phyloP scores from a whole-genome alignment of 139 green algal species.

The Chlamydomonas asymmetrica region DNA sequence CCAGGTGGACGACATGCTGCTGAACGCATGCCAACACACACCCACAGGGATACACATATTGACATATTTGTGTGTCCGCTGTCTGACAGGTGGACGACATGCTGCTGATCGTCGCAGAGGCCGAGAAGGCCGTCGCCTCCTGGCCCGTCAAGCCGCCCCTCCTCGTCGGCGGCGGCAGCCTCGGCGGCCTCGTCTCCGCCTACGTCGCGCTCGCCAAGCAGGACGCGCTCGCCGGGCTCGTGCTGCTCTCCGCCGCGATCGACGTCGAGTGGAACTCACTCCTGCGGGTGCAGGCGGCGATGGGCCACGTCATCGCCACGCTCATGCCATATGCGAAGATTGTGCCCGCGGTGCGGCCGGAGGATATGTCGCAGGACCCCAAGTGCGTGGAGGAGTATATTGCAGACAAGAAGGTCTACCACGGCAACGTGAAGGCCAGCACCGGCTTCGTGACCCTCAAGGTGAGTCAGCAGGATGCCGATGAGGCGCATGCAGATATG shows the following conservation, averaged over 20 bases:
- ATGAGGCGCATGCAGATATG: not conserved
- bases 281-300: constrained; percentile 58
- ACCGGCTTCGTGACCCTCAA: constrained; percentile 15
- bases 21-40: not conserved
- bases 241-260: constrained; percentile 67
- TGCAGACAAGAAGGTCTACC: constrained; percentile 30
- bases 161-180: constrained; percentile 64
- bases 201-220: constrained; percentile 47
- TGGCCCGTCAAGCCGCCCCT: not conserved
- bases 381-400: constrained; percentile 31
- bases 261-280: constrained; percentile 69
- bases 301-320: constrained; percentile 57
- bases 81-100: constrained; percentile 54
- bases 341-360: constrained; percentile 62
- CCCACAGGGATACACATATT: not conserved
- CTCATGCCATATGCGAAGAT: constrained; percentile 59
- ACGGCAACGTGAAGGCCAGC: constrained; percentile 36
- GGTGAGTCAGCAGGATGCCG: not conserved
- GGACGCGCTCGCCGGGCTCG: constrained; percentile 51
- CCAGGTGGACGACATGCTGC: too few relatives aligned
- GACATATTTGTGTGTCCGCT: not conserved
- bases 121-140: not conserved
- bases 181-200: constrained; percentile 68
- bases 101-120: not conserved
- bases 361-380: constrained; percentile 62